phyloP scores from a whole-genome alignment of 805 yeast genomes.

The Yamadazyma laniorum region DNA sequence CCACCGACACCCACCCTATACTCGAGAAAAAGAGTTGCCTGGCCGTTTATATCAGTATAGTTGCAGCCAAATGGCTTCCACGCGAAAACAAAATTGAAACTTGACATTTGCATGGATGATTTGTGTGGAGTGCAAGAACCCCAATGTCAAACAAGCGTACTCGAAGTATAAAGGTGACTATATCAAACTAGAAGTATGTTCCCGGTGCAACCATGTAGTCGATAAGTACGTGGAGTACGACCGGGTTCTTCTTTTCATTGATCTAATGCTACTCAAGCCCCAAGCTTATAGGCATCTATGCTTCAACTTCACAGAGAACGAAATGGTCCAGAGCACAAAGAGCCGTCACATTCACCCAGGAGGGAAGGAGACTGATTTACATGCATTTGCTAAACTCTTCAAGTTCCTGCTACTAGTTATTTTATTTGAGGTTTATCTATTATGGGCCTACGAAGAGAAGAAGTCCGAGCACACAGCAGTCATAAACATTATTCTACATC shows the following conservation, averaged over 20 bases:
- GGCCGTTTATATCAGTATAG: too few relatives aligned
- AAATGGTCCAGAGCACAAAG: not conserved
- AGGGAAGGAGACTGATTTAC: not conserved
- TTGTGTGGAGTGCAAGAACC: slow-evolving; percentile 80
- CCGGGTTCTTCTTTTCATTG: slow-evolving; percentile 77
- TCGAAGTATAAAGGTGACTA: slow-evolving; percentile 73
- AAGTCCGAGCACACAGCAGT: slow-evolving; percentile 31
- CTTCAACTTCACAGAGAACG: slow-evolving; percentile 55
- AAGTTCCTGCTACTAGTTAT: slow-evolving; percentile 47
- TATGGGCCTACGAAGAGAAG: slow-evolving; percentile 89
- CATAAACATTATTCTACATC: slow-evolving; percentile 24
- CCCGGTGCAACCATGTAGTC: slow-evolving; percentile 67
- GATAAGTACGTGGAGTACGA: slow-evolving; percentile 94
- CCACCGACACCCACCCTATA: too few relatives aligned
- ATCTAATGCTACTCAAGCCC: slow-evolving; percentile 76
- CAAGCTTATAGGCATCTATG: slow-evolving; percentile 87
- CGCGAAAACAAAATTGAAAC: too few relatives aligned
- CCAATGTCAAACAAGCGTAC: slow-evolving; percentile 61
- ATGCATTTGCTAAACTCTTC: not conserved
- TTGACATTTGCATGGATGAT: too few relatives aligned
- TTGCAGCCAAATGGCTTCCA: not conserved
- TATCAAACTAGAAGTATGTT: slow-evolving; percentile 76
- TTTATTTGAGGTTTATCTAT: slow-evolving; percentile 83
- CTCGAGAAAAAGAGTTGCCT: too few relatives aligned
- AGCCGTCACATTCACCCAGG: not conserved